Conservation (phyloP, 768 basidiomycete species). For the Asterophora parasitica region DNA sequence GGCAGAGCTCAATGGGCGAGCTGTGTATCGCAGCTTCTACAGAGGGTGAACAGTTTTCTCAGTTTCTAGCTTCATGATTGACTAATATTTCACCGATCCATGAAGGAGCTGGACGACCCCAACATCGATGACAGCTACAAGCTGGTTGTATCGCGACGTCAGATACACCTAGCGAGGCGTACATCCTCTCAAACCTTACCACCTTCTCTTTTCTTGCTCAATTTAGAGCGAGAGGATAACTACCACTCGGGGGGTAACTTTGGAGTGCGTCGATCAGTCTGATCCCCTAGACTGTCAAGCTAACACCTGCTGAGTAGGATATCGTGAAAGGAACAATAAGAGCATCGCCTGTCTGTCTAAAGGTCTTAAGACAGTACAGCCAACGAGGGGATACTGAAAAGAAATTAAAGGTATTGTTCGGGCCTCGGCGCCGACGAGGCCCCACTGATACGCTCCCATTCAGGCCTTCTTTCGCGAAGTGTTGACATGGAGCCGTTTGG, state of each 20-base stretch:
- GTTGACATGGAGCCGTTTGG: constrained; percentile 21
- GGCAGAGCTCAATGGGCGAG: constrained; percentile 5
- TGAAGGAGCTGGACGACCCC: constrained; percentile 6
- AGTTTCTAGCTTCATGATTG: neutral
- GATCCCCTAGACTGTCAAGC: neutral
- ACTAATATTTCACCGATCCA: neutral
- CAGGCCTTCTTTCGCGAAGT: constrained; percentile 21
- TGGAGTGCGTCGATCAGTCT: constrained; percentile 17
- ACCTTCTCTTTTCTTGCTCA: constrained; percentile 19
- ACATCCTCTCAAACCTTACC: constrained; percentile 17
- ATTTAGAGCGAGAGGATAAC: constrained; percentile 6
- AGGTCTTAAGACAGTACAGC: constrained; percentile 18
- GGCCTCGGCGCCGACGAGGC: too few species aligned
- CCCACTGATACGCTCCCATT: neutral
- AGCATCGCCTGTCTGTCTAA: constrained; percentile 15
- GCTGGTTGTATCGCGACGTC: constrained; percentile 12
- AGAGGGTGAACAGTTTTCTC: constrained; percentile 2
- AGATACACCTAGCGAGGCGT: constrained; percentile 14
- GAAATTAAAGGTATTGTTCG: constrained; percentile 15
- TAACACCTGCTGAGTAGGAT: constrained; percentile 11
- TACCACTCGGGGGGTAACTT: constrained; percentile 24
- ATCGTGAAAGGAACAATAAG: constrained; percentile 16
- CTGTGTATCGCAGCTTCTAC: constrained; percentile 9
- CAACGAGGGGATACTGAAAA: constrained; percentile 6
- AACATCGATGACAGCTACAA: neutral